phyloP scores from a whole-genome alignment of 495 filamentous ascomycete genomes.

The Immersiella caudata region DNA sequence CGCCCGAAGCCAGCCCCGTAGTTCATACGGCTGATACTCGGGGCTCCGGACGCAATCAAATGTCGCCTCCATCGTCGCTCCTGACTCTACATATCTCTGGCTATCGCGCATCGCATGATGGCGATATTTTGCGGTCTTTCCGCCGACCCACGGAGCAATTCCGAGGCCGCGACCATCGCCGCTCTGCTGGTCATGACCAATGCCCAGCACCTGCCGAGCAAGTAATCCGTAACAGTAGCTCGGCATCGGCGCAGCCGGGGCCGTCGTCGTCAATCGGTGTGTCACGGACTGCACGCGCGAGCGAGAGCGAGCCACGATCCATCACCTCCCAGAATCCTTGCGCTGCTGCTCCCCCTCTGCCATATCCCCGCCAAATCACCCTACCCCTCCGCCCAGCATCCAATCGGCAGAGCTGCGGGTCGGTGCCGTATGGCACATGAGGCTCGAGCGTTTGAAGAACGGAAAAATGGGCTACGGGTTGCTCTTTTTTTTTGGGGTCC shows the following conservation, averaged over 20 bases:
- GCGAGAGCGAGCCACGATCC: not conserved
- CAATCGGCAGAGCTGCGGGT: not conserved
- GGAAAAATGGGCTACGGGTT: not conserved
- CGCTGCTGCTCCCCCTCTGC: not conserved
- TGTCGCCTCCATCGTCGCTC: not conserved
- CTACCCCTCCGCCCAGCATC: not conserved
- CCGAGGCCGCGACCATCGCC: not conserved
- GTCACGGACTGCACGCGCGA: not conserved
- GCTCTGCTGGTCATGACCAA: not conserved
- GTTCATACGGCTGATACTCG: not conserved
- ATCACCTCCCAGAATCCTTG: not conserved
- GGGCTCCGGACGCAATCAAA: conserved; percentile 3
- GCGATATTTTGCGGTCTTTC: not conserved
- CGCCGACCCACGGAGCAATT: not conserved
- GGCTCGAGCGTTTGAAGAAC: not conserved
- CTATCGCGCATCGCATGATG: not conserved
- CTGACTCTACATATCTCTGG: not conserved
- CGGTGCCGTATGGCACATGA: not conserved
- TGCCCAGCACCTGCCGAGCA: not conserved
- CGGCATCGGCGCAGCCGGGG: not conserved
- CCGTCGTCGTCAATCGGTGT: not conserved
- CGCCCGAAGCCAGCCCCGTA: no score
- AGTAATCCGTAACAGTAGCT: not conserved
- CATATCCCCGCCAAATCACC: not conserved
- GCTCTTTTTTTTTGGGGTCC: not conserved